A percentile compares a stretch with the other conserved stretches of the same genome.
Conservation (phyloP, 225 moss, liverwort and hornwort genomes). For the Anthoceros angustus region DNA sequence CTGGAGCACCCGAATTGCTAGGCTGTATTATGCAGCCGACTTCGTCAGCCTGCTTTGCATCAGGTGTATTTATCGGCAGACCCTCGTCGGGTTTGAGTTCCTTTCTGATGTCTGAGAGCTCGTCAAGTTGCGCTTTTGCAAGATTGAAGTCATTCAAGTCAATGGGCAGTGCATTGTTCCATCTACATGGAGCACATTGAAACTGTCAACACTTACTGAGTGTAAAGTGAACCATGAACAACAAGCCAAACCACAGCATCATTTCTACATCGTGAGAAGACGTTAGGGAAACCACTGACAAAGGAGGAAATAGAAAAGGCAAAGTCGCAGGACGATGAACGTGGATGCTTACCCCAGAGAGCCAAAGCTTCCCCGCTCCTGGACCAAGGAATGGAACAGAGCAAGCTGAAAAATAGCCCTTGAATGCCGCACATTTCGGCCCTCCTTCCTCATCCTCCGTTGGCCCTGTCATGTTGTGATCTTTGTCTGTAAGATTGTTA, state of each 20-base stretch:
- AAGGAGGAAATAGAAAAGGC: background rate
- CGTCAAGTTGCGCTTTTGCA: conserved; percentile 24
- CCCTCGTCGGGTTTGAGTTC: background rate
- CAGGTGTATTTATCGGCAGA: no score
- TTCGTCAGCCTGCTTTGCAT: no score
- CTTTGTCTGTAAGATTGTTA: background rate
- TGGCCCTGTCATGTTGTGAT: conserved; percentile 8
- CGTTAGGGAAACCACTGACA: background rate
- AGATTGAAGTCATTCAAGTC: conserved; percentile 35
- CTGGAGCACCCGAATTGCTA: background rate
- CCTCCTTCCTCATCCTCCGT: conserved; percentile 15
- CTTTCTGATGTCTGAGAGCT: conserved; percentile 6
- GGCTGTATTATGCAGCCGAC: no score
- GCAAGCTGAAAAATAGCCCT: conserved; percentile 24
- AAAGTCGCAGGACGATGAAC: background rate
- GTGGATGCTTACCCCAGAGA: conserved; percentile 19
- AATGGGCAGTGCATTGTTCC: conserved; percentile 29
- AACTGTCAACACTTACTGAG: no score
- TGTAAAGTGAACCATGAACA: background rate
- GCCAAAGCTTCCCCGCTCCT: conserved; percentile 33
- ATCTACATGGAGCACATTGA: conserved; percentile 10
- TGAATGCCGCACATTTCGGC: conserved; percentile 14
- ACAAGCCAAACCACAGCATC: background rate
- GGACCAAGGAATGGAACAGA: conserved; percentile 27
- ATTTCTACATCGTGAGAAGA: background rate